These are phyloP conservation scores for Fomitopsis serialis DNA, from an alignment of 768 basidiomycete species.

Conservation along the genomic window DNA sequence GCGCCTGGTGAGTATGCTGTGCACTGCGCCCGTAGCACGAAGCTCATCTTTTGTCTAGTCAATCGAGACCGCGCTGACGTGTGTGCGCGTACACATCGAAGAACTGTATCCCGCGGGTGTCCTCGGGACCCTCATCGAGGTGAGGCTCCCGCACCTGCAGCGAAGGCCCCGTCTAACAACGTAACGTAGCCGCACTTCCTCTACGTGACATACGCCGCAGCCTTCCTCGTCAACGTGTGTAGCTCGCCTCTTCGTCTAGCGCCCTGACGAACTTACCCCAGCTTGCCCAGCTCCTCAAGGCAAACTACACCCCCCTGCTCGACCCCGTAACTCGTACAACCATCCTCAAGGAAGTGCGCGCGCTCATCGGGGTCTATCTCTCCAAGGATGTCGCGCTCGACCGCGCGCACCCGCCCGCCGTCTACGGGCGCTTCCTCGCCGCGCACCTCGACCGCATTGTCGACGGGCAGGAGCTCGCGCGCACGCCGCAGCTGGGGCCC, in stretches of 20 bases:
- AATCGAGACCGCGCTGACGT: not conserved
- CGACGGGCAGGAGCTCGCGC: not conserved
- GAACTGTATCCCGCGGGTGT: not conserved
- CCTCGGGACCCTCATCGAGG: not conserved
- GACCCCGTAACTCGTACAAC: not conserved
- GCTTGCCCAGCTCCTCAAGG: not conserved
- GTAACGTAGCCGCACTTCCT: not conserved
- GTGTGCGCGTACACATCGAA: not conserved
- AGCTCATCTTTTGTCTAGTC: not conserved
- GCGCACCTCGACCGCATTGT: not conserved
- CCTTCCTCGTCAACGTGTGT: slow-evolving; percentile 1
- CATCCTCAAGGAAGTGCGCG: not conserved
- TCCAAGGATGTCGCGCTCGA: not conserved
- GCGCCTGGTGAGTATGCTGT: not conserved
- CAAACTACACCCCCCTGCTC: not conserved
- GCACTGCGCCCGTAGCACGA: not conserved
- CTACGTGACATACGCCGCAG: not conserved
- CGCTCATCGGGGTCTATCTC: not conserved
- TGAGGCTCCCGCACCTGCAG: not conserved
- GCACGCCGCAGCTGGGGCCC: too few relatives aligned
- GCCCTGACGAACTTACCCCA: not conserved
- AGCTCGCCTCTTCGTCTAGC: not conserved
- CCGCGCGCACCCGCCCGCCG: not conserved
- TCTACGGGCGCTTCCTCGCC: not conserved
- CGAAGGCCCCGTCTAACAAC: too few relatives aligned